A percentile compares a stretch with the other conserved stretches of the same genome.
phyloP scores from a whole-genome alignment of 2,329 filamentous ascomycete species.

The Teratosphaeria pseudoeucalypti region DNA sequence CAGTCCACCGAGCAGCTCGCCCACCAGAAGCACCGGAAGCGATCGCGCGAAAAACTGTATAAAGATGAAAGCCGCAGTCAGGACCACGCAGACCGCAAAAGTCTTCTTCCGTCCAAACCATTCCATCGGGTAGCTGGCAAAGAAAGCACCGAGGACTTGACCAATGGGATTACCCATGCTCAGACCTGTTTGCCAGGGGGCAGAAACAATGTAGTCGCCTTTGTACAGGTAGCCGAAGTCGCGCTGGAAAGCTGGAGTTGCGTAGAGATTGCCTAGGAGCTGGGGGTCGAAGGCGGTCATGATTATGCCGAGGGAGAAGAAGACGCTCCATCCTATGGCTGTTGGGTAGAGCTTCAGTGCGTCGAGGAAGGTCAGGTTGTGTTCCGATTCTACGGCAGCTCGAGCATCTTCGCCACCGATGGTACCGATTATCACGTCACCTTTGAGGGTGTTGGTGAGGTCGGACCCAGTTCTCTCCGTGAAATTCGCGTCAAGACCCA shows the following conservation, averaged over 20 bases:
- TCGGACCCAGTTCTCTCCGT: not conserved
- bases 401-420: constrained; percentile 19
- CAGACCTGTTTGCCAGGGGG: constrained; percentile 31
- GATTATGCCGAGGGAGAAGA: constrained; percentile 50
- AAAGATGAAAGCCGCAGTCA: constrained; percentile 46
- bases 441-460: constrained; percentile 10
- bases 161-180: constrained; percentile 47
- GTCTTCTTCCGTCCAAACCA: constrained; percentile 24
- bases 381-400: constrained; percentile 17
- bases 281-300: constrained; percentile 56
- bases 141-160: constrained; percentile 39
- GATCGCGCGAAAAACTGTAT: constrained; percentile 53
- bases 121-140: constrained; percentile 25
- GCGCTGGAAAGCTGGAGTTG: constrained; percentile 46
- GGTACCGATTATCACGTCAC: constrained; percentile 16
- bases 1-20: constrained; percentile 51
- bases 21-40: constrained; percentile 46
- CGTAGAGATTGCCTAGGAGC: constrained; percentile 52
- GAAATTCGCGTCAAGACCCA: not conserved
- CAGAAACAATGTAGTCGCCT: constrained; percentile 27
- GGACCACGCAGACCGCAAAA: constrained; percentile 20
- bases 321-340: constrained; percentile 46
- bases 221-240: constrained; percentile 46
- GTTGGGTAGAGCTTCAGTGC: constrained; percentile 36
- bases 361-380: constrained; percentile 17